Conservation (phyloP, 1,284 basidiomycete genomes). For the Irpex rosettiformis region DNA sequence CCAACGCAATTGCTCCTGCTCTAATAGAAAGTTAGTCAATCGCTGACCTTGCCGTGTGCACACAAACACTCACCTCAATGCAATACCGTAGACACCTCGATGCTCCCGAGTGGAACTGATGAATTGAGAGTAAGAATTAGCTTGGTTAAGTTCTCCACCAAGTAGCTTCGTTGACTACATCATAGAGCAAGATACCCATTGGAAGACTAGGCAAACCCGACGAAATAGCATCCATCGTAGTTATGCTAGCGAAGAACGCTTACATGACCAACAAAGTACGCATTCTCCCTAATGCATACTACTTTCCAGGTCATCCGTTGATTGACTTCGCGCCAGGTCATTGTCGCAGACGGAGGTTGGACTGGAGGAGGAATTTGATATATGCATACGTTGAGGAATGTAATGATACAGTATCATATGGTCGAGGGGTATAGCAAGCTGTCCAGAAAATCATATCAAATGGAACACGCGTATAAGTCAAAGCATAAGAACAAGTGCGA, state of each 20-base stretch:
- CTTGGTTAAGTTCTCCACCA: neutral
- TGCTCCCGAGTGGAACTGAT: slow-evolving; percentile 39
- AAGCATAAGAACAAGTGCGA: slow-evolving; percentile 1
- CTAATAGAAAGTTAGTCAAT: slow-evolving; percentile 39
- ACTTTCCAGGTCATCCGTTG: neutral
- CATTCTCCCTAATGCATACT: neutral
- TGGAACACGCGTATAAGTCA: neutral
- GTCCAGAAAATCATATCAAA: neutral
- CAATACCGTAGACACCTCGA: slow-evolving; percentile 36
- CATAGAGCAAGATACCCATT: slow-evolving; percentile 44
- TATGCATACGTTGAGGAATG: slow-evolving; percentile 1
- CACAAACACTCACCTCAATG: neutral
- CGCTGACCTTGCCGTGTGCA: slow-evolving; percentile 2
- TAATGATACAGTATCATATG: slow-evolving; percentile 15
- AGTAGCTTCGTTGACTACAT: neutral
- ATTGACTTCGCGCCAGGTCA: slow-evolving; percentile 17
- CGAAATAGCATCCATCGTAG: slow-evolving; percentile 48
- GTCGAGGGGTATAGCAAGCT: neutral
- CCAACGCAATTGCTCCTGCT: slow-evolving; percentile 51
- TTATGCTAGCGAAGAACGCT: slow-evolving; percentile 43
- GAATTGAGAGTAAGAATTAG: slow-evolving; percentile 29
- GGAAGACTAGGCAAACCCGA: slow-evolving; percentile 47
- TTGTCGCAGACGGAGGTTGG: slow-evolving; percentile 30
- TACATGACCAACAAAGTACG: slow-evolving; percentile 57
- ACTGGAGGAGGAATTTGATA: slow-evolving; percentile 20